A percentile compares a stretch with the other conserved stretches of the same genome.
Conservation (phyloP, 129 eudicot species). For the Escallonia herrerae region DNA sequence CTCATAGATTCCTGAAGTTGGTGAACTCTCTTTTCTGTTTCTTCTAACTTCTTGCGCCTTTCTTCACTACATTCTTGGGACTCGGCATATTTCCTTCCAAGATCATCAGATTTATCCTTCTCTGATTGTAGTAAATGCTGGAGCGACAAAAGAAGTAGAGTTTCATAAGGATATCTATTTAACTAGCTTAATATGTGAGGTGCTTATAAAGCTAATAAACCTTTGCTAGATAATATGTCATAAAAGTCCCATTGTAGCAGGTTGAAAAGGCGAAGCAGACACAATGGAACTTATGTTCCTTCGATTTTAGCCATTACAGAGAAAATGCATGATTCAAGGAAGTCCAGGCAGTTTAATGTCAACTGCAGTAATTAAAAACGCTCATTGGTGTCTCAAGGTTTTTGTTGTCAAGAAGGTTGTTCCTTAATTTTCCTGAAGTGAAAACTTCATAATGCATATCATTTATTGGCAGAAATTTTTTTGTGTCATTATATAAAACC, state of each 20-base stretch:
- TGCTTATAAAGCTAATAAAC: neutral
- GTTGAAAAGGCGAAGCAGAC: no score
- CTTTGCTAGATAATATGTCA: neutral
- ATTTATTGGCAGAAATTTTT: no score
- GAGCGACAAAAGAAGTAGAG: conserved; percentile 12
- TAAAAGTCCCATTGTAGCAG: neutral
- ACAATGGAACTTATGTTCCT: no score
- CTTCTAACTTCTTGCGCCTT: conserved; percentile 63
- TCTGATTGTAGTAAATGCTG: conserved; percentile 60
- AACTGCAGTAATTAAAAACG: no score
- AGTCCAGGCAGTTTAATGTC: no score
- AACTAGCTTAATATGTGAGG: neutral
- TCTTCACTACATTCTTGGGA: conserved; percentile 60
- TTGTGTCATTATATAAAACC: no score
- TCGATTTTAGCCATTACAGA: no score
- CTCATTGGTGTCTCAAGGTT: no score
- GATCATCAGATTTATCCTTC: conserved; percentile 52
- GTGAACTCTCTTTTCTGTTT: conserved; percentile 59
- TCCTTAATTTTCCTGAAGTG: no score
- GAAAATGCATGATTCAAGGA: no score
- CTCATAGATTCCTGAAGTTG: conserved; percentile 70
- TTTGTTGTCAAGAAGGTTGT: no score
- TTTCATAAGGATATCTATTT: conserved; percentile 1
- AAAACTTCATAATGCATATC: no score
- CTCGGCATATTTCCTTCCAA: conserved; percentile 53